Evolutionary conservation across 768 basidiomycete genomes (phyloP), one percentile per base, ranked within the genome.

Genomic region (Brasilioporus rufonigricans): DNA sequence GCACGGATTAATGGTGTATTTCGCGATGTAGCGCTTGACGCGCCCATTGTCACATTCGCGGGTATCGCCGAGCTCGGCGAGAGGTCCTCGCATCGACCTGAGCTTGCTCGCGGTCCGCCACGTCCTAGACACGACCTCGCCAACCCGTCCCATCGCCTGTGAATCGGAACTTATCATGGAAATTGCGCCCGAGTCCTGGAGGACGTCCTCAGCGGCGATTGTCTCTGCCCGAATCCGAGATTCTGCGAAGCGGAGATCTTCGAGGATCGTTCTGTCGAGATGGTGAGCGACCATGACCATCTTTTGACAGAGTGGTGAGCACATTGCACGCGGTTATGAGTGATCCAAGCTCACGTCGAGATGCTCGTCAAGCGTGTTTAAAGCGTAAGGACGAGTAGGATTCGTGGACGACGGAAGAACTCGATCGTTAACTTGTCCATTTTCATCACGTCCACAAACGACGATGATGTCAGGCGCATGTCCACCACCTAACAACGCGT

Each of bases 271-370:
- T 61, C 78, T 84, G 74, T 97, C 93, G 52, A 99, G 82, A 71
- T 99, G 96, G 69, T 99, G 96, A 70, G 94, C 97, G n/a, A 98
- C 94, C 93, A 98, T 98, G 23, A 98, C 78, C 97, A 98, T 99
- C 95, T 97, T 62, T 26, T 11, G 41, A 46, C 36, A 39, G 54
- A 14, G 14, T 47, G 40, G 33, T 53, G 38, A 60, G 49, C n/a
- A 39, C 21, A 21, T 44, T 14, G 38, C 35, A 52, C 7, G 38
- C 21, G n/a, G 26, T 13, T 19, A 21, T n/a, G 19, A 18, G 26
- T n/a, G 19, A 16, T 24, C 8, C 13, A 5, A n/a, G 66, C 88
- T 67, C 64, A 96, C 96, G 66, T 98, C 97, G 16, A 97, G 83
- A 73, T 99, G 97, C 68, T 98, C 97, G 58, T 97, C 94, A 8